Percentiles rank a stretch among this genome's conserved stretches.
Evolutionary conservation across 371 early-diverging fungal genomes (phyloP).

Genomic region (Actinomortierella wolfii): DNA sequence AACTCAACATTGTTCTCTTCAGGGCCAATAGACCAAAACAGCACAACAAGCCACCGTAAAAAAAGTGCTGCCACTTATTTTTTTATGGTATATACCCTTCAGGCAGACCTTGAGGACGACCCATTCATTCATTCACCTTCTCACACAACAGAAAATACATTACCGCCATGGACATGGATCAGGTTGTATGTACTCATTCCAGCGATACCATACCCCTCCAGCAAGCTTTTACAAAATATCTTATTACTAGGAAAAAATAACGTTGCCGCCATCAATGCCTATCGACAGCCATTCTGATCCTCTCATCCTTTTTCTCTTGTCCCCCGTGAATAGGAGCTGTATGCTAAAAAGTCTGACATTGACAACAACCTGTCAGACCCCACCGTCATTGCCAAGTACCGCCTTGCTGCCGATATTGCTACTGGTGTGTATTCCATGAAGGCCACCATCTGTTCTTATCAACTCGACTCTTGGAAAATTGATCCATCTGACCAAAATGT

Average conservation of each 20-base stretch:
- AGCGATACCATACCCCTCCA: neutral
- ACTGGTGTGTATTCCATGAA: constrained; percentile 60
- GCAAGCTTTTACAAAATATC: neutral
- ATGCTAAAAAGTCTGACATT: constrained; percentile 54
- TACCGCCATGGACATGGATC: constrained; percentile 38
- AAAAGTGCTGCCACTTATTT: too few relatives aligned
- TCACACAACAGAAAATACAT: neutral
- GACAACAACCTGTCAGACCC: constrained; percentile 70
- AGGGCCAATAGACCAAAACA: too few relatives aligned
- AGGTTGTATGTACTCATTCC: constrained; percentile 26
- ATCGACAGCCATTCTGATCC: neutral
- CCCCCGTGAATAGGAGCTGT: constrained; percentile 28
- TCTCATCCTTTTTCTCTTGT: neutral
- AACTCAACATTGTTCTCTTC: too few relatives aligned
- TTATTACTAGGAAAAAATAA: neutral
- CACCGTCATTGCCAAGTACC: constrained; percentile 80
- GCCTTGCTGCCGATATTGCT: constrained; percentile 79
- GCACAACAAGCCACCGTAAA: too few relatives aligned
- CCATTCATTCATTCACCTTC: neutral
- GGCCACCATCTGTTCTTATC: neutral
- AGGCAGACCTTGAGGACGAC: neutral
- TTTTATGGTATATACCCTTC: too few relatives aligned
- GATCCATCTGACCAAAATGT: constrained; percentile 2
- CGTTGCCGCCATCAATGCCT: neutral
- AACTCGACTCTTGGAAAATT: too few relatives aligned